Percentiles rank a stretch among this genome's conserved stretches.
These are phyloP conservation scores for Hypomyces perniciosus DNA, from an alignment of 2,329 filamentous ascomycete genomes.

Conservation along the genomic window DNA sequence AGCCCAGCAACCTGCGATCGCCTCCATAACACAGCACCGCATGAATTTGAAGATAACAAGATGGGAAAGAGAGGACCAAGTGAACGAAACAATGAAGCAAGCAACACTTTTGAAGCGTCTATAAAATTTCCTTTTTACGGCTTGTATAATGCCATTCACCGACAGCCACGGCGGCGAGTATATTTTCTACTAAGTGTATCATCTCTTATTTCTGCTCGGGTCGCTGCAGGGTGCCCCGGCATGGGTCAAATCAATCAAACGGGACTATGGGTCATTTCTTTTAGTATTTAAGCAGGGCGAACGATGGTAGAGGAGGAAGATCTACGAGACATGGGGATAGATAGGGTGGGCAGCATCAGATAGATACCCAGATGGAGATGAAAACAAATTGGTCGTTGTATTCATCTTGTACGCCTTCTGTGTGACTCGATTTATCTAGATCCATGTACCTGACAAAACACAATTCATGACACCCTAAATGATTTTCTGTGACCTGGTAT, in stretches of 20 bases:
- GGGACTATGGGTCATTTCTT: not conserved
- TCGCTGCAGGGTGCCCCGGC: not conserved
- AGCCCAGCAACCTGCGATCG: constrained; percentile 27
- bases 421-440: no score
- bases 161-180: not conserved
- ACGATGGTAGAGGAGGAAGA: not conserved
- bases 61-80: not conserved
- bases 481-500: constrained; percentile 3
- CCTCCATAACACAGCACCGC: constrained; percentile 13
- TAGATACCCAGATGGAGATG: not conserved
- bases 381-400: not conserved
- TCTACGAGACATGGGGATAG: not conserved
- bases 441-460: no score
- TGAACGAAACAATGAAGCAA: not conserved
- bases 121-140: constrained; percentile 13
- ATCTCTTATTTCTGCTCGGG: not conserved
- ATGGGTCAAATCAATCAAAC: not conserved
- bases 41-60: constrained; percentile 5
- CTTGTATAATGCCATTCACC: constrained; percentile 2
- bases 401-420: not conserved
- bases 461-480: no score
- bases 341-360: not conserved
- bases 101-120: not conserved
- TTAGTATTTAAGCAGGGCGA: not conserved
- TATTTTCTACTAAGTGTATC: not conserved